Evolutionary conservation across 495 filamentous ascomycete species (phyloP).

Genomic region (Trichocladium uniseriatum): DNA sequence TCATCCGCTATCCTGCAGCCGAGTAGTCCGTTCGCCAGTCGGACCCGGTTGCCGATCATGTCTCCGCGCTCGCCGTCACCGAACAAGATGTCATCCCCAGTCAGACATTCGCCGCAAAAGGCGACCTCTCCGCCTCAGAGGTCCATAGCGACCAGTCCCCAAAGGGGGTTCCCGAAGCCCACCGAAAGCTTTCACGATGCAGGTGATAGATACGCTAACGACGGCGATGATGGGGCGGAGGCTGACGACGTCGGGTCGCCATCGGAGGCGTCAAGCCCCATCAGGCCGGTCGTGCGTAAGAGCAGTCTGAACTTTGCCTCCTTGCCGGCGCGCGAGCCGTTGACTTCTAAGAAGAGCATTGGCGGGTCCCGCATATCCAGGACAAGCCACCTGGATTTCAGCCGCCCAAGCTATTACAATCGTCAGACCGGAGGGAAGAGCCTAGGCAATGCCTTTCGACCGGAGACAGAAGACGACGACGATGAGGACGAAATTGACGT

Average conservation of each 20-base stretch:
- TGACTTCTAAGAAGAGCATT: constrained; percentile 70
- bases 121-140: constrained; percentile 11
- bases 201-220: constrained; percentile 8
- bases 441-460: constrained; percentile 33
- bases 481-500: constrained; percentile 50
- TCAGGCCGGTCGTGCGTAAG: constrained; percentile 58
- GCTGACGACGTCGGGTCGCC: constrained; percentile 41
- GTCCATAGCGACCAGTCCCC: neutral
- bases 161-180: constrained; percentile 14
- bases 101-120: constrained; percentile 7
- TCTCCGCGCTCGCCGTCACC: constrained; percentile 21
- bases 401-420: constrained; percentile 56
- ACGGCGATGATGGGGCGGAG: constrained; percentile 39
- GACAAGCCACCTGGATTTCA: constrained; percentile 69
- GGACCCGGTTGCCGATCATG: constrained; percentile 14
- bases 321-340: constrained; percentile 79
- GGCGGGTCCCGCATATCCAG: constrained; percentile 56
- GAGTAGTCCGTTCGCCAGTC: constrained; percentile 14
- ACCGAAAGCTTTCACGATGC: constrained; percentile 8
- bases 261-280: constrained; percentile 42
- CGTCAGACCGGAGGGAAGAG: constrained; percentile 53
- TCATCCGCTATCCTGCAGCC: constrained; percentile 7
- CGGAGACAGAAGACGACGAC: constrained; percentile 33
- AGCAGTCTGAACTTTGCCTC: constrained; percentile 91
- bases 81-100: constrained; percentile 16